phyloP scores from a whole-genome alignment of 1,284 basidiomycete species.

The Austroboletus sp. region DNA sequence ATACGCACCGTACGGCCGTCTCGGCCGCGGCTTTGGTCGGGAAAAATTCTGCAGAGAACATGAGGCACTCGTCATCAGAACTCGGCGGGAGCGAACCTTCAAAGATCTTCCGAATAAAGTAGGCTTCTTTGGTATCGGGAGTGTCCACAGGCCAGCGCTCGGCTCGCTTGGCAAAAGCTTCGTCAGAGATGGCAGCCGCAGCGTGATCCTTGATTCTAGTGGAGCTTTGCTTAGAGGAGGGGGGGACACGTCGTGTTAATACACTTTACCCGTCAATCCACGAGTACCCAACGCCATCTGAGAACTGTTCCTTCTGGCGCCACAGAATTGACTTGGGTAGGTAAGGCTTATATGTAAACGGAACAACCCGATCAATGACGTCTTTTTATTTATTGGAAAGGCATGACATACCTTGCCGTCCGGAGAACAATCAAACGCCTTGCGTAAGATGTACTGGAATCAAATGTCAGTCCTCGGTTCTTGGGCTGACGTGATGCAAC shows the following conservation, averaged over 20 bases:
- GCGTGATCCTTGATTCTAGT: conserved; percentile 87
- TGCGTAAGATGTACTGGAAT: conserved; percentile 85
- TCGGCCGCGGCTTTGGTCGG: conserved; percentile 79
- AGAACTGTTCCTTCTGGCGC: conserved; percentile 99
- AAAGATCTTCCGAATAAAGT: conserved; percentile 91
- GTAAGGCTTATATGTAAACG: conserved; percentile 61
- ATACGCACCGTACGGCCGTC: conserved; percentile 83
- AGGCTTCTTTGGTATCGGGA: conserved; percentile 97
- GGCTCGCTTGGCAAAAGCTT: conserved; percentile 67
- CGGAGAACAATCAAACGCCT: conserved; percentile 89
- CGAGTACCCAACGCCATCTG: conserved; percentile 97
- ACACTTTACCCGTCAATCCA: conserved; percentile 89
- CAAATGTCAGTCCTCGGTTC: conserved; percentile 9
- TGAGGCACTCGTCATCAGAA: conserved; percentile 2
- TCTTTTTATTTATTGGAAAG: neutral
- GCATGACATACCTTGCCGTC: conserved; percentile 63
- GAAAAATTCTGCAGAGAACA: conserved; percentile 55
- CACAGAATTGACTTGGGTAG: conserved; percentile 92
- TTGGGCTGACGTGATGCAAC: neutral
- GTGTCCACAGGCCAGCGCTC: conserved; percentile 78
- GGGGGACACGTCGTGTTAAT: neutral
- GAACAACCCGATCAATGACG: conserved; percentile 1
- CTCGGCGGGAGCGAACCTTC: conserved; percentile 52
- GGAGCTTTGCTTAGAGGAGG: conserved; percentile 1
- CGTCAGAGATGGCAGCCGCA: conserved; percentile 70